Percentiles rank a stretch among this genome's conserved stretches.
phyloP scores from a whole-genome alignment of 148 eudicot species.

The Chenopodium quinoa region DNA sequence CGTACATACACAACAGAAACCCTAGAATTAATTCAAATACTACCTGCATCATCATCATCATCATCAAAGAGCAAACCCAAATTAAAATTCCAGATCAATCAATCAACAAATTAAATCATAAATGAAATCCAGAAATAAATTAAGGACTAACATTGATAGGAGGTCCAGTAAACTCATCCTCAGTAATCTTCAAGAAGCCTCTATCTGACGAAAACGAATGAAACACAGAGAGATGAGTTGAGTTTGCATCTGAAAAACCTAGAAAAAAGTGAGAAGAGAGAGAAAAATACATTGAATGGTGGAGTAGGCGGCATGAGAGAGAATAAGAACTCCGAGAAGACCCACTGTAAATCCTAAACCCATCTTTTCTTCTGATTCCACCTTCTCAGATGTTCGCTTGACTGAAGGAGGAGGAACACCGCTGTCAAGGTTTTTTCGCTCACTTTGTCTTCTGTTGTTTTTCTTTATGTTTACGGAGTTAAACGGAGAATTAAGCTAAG shows the following conservation, averaged over 20 bases:
- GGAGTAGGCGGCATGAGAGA: slow-evolving; percentile 79
- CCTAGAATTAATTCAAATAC: slow-evolving; percentile 59
- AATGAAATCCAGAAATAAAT: neutral
- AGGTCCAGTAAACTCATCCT: slow-evolving; percentile 78
- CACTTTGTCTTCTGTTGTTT: too few species aligned
- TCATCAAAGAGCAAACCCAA: neutral
- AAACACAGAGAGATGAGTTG: neutral
- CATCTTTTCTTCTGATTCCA: slow-evolving; percentile 31
- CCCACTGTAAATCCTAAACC: slow-evolving; percentile 55
- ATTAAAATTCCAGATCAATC: slow-evolving; percentile 18
- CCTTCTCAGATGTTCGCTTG: neutral
- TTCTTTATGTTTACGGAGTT: too few species aligned
- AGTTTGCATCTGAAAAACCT: neutral
- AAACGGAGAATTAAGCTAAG: too few species aligned
- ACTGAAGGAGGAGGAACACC: too few species aligned
- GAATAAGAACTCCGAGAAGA: slow-evolving; percentile 57
- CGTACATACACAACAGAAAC: slow-evolving; percentile 61
- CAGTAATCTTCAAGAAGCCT: slow-evolving; percentile 75
- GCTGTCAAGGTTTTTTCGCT: too few species aligned
- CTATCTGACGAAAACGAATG: slow-evolving; percentile 49
- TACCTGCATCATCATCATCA: slow-evolving; percentile 42
- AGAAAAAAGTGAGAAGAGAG: neutral
- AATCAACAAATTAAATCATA: slow-evolving; percentile 11
- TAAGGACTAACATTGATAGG: slow-evolving; percentile 51
- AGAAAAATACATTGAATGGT: slow-evolving; percentile 61